Evolutionary conservation across 164 flowering plant species (phyloP).

Genomic region (Houttuynia cordata): DNA sequence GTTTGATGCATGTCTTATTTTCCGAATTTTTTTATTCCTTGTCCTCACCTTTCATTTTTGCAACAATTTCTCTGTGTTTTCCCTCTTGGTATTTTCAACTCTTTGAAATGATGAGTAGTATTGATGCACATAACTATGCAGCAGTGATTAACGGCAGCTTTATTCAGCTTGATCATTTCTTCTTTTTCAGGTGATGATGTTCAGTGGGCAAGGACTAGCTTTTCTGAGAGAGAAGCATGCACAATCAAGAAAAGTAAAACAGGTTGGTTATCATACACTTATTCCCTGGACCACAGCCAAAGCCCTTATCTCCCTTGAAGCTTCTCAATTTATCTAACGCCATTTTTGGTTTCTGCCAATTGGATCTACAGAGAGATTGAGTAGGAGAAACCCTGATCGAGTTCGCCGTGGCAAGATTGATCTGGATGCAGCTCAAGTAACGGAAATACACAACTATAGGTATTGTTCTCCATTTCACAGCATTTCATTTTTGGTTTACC

Average conservation of each 20-base stretch:
- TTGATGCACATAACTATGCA: no score
- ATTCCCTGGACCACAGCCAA: not conserved
- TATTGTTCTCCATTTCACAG: conserved; percentile 8
- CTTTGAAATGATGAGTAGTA: no score
- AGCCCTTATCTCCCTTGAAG: not conserved
- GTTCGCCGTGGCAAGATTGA: conserved; percentile 54
- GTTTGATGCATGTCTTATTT: no score
- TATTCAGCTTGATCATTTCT: conserved; percentile 4
- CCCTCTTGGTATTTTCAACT: no score
- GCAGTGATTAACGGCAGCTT: conserved; percentile 2
- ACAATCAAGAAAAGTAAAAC: conserved; percentile 88
- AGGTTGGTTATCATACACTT: conserved; percentile 27
- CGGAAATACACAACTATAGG: conserved; percentile 75
- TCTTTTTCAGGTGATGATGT: conserved; percentile 44
- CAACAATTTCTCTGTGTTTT: no score
- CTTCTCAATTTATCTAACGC: not conserved
- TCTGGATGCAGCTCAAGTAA: conserved; percentile 50
- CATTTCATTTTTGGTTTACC: no score
- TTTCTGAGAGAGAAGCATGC: conserved; percentile 34
- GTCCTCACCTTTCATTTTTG: no score
- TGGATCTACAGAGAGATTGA: conserved; percentile 42
- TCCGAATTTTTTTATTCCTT: not conserved
- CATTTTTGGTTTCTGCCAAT: conserved; percentile 1
- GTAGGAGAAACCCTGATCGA: conserved; percentile 43
- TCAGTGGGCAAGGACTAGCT: conserved; percentile 60